These are phyloP conservation scores for Candida ovalis DNA, from an alignment of 805 yeast genomes.

Conservation along the genomic window DNA sequence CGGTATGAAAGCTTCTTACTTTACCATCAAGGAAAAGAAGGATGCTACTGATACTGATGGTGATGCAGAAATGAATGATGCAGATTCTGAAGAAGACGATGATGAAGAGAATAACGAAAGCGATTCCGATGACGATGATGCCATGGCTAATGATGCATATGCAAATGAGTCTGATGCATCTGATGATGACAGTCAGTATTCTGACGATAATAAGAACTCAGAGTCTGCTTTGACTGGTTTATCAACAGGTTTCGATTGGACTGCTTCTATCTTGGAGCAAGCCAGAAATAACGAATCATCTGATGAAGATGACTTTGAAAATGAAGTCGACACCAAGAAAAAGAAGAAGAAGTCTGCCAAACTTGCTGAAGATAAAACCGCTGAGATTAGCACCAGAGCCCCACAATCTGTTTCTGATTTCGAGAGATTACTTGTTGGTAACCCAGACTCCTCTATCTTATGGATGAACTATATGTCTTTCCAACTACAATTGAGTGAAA, in stretches of 20 bases:
- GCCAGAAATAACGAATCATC: slow-evolving; percentile 54
- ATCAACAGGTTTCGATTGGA: slow-evolving; percentile 94
- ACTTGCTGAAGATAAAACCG: slow-evolving; percentile 74
- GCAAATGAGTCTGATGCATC: slow-evolving; percentile 17
- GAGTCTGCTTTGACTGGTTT: slow-evolving; percentile 48
- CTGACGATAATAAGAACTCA: slow-evolving; percentile 19
- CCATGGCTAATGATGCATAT: slow-evolving; percentile 34
- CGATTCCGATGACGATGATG: slow-evolving; percentile 17
- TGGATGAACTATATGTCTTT: slow-evolving; percentile 99
- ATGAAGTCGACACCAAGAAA: slow-evolving; percentile 34
- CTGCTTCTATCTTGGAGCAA: slow-evolving; percentile 83
- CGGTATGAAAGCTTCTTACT: slow-evolving; percentile 94
- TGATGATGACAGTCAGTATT: slow-evolving; percentile 18
- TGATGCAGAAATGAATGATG: slow-evolving; percentile 27
- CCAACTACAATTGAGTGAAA: slow-evolving; percentile 90
- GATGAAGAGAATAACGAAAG: slow-evolving; percentile 16
- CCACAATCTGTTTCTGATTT: slow-evolving; percentile 92
- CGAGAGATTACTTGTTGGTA: slow-evolving; percentile 86
- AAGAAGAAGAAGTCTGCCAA: slow-evolving; percentile 39
- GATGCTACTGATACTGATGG: slow-evolving; percentile 22
- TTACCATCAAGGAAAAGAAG: slow-evolving; percentile 31
- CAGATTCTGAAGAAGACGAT: slow-evolving; percentile 26
- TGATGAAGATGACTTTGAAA: slow-evolving; percentile 52
- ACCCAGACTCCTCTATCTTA: slow-evolving; percentile 86
- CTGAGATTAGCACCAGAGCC: slow-evolving; percentile 73